Percentiles rank a stretch among this genome's conserved stretches.
Evolutionary conservation across 257 asterid species (phyloP).

Genomic region (Phtheirospermum japonicum): DNA sequence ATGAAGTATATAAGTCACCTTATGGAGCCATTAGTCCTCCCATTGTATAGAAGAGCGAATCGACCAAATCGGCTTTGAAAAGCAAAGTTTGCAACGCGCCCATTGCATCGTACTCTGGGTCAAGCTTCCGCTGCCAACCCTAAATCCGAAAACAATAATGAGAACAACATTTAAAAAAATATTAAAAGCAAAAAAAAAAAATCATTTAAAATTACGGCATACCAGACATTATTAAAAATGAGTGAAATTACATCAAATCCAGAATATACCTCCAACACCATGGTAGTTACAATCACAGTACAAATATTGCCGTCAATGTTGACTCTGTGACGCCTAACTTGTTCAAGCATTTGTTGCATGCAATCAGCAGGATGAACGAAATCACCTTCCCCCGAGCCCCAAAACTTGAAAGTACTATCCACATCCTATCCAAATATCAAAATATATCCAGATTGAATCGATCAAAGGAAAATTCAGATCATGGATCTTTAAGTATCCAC

Average conservation of each 20-base stretch:
- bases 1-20: conserved; percentile 27
- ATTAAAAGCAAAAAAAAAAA: no score
- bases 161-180: not conserved
- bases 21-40: conserved; percentile 87
- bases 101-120: conserved; percentile 70
- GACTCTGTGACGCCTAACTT: conserved; percentile 82
- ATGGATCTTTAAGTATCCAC: no score
- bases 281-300: conserved; percentile 77
- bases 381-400: conserved; percentile 65
- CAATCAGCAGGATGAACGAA: conserved; percentile 73
- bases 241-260: conserved; percentile 4
- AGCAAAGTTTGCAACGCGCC: conserved; percentile 62
- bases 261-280: conserved; percentile 75
- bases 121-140: conserved; percentile 97
- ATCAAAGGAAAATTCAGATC: conserved; percentile 18
- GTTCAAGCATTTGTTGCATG: conserved; percentile 92
- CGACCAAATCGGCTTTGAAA: conserved; percentile 74
- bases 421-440: conserved; percentile 51
- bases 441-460: conserved; percentile 24
- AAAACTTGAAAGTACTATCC: conserved; percentile 56
- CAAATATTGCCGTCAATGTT: conserved; percentile 83
- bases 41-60: conserved; percentile 69
- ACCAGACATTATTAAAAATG: not conserved
- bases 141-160: conserved; percentile 24
- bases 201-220: not conserved